Conservation (phyloP, 2,329 filamentous ascomycete genomes). For the Rhinocladiella similis region DNA sequence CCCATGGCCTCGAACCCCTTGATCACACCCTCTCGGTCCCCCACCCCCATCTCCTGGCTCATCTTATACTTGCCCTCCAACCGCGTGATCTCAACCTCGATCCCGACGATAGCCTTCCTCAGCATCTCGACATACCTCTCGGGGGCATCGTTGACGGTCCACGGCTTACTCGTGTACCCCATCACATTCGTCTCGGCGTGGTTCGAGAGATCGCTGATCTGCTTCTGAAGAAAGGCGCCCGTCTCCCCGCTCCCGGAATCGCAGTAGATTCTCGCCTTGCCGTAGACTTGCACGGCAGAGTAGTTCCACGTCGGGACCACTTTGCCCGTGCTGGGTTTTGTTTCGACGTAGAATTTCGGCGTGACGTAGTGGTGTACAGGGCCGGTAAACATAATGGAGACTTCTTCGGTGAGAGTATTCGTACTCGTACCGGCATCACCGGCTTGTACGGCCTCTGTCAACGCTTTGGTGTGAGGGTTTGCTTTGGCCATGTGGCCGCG, state of each 20-base stretch:
- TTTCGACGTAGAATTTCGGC: constrained; percentile 66
- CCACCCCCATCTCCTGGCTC: constrained; percentile 60
- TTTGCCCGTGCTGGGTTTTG: constrained; percentile 64
- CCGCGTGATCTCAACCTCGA: constrained; percentile 58
- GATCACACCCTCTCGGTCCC: constrained; percentile 58
- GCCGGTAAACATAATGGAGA: constrained; percentile 63
- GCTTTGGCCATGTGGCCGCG: constrained; percentile 63
- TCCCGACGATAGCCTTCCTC: constrained; percentile 60
- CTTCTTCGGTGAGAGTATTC: constrained; percentile 51
- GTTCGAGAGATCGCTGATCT: constrained; percentile 55
- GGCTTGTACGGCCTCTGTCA: constrained; percentile 57
- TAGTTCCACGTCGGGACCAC: constrained; percentile 74
- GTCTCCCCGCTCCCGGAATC: constrained; percentile 52
- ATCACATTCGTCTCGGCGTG: constrained; percentile 58
- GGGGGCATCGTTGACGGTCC: constrained; percentile 61
- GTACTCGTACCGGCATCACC: no score
- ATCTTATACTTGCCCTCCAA: constrained; percentile 67
- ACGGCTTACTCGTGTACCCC: constrained; percentile 54
- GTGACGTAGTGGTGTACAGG: constrained; percentile 65
- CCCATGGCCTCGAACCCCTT: constrained; percentile 54
- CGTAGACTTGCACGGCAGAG: constrained; percentile 64
- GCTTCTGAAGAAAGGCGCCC: constrained; percentile 48
- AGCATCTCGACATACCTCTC: constrained; percentile 57
- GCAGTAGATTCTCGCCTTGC: constrained; percentile 54
- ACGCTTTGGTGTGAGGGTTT: constrained; percentile 64